phyloP scores from a whole-genome alignment of 345 rosid species.

The Durio zibethinus region DNA sequence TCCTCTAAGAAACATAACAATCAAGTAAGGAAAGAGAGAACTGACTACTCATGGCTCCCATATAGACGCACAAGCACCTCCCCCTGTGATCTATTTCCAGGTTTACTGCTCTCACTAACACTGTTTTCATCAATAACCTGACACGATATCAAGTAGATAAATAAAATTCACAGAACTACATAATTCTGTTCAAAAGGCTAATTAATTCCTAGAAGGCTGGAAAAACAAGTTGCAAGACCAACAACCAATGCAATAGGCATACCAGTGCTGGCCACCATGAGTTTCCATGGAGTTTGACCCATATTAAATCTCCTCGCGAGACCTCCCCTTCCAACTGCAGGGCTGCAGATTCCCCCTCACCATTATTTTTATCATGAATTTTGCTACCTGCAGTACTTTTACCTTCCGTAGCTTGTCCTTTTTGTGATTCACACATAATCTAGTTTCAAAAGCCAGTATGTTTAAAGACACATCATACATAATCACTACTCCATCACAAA shows the following conservation, averaged over 20 bases:
- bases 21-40: slow-evolving; percentile 18
- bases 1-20: not conserved
- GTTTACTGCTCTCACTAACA: slow-evolving; percentile 30
- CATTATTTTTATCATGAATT: slow-evolving; percentile 15
- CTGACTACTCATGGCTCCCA: slow-evolving; percentile 53
- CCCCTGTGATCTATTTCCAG: slow-evolving; percentile 21
- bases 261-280: slow-evolving; percentile 72
- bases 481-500: not conserved
- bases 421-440: slow-evolving; percentile 9
- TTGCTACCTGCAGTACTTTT: slow-evolving; percentile 11
- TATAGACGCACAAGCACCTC: slow-evolving; percentile 47
- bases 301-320: slow-evolving; percentile 38
- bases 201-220: not conserved
- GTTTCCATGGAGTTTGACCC: slow-evolving; percentile 38
- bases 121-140: slow-evolving; percentile 45
- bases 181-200: not conserved
- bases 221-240: not conserved
- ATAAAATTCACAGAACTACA: not conserved
- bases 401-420: slow-evolving; percentile 19
- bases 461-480: not conserved
- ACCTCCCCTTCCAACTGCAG: slow-evolving; percentile 23
- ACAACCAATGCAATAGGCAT: slow-evolving; percentile 1
- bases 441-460: slow-evolving; percentile 4
- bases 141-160: slow-evolving; percentile 10
- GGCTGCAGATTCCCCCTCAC: slow-evolving; percentile 20